A percentile compares a stretch with the other conserved stretches of the same genome.
phyloP scores from a whole-genome alignment of 2,329 filamentous ascomycete species.

The Clarireedia paspali region DNA sequence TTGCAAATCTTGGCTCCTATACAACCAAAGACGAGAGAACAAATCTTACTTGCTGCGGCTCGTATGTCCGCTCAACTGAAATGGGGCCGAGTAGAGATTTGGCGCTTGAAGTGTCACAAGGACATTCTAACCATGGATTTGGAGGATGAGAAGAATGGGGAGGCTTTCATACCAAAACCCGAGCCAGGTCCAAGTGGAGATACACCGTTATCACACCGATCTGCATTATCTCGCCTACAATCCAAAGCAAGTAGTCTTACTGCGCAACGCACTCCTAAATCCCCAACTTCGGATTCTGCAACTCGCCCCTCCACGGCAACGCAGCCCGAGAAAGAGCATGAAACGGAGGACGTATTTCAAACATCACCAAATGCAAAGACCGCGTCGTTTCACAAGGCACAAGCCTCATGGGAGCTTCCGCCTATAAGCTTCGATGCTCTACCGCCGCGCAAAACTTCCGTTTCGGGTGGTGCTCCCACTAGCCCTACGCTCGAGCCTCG shows the following conservation, averaged over 20 bases:
- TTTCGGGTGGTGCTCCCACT: constrained; percentile 34
- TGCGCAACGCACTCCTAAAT: constrained; percentile 32
- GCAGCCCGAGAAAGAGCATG: constrained; percentile 32
- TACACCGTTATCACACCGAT: constrained; percentile 24
- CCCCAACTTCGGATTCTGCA: constrained; percentile 28
- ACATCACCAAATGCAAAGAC: constrained; percentile 39
- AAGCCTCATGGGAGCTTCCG: constrained; percentile 38
- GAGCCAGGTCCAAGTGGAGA: constrained; percentile 14
- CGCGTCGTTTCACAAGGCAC: constrained; percentile 32
- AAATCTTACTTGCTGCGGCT: constrained; percentile 76
- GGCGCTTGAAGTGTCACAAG: constrained; percentile 82
- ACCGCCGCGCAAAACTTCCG: constrained; percentile 34
- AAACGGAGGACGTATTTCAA: constrained; percentile 39
- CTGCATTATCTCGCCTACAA: constrained; percentile 27
- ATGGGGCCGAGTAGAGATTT: constrained; percentile 91
- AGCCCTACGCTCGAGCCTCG: constrained; percentile 21
- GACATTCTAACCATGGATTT: constrained; percentile 83
- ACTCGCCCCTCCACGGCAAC: constrained; percentile 29
- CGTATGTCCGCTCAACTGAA: constrained; percentile 82
- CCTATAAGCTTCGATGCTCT: constrained; percentile 31
- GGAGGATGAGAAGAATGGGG: constrained; percentile 56
- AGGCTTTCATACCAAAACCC: not conserved
- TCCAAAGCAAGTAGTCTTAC: constrained; percentile 32
- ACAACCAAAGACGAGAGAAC: constrained; percentile 80
- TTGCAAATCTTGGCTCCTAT: constrained; percentile 84